Conservation (phyloP, 1,139 yeast genomes). For the Sugiyamaella grinbergsii region DNA sequence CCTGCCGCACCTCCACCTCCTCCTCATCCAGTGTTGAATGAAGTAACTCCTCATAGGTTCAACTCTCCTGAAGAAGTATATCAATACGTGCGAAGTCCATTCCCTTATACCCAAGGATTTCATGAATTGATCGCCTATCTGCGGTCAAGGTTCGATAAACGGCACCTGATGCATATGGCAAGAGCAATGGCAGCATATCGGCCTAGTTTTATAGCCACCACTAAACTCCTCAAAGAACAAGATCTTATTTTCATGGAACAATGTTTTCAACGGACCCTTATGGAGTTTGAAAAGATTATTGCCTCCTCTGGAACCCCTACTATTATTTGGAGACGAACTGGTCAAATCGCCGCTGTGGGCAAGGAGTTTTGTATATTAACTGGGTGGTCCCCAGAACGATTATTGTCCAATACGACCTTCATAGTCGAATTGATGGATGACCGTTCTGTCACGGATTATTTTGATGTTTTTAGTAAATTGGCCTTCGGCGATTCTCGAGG, state of each 20-base stretch:
- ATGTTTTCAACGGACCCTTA: conserved; percentile 84
- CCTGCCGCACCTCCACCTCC: conserved; percentile 2
- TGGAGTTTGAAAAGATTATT: conserved; percentile 83
- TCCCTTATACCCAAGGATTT: conserved; percentile 86
- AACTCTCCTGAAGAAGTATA: conserved; percentile 38
- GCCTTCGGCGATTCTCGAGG: conserved; percentile 94
- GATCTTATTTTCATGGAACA: conserved; percentile 94
- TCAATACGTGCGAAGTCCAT: conserved; percentile 53
- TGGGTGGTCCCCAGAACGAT: conserved; percentile 78
- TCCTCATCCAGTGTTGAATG: background rate
- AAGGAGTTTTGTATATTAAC: conserved; percentile 86
- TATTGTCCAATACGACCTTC: conserved; percentile 58
- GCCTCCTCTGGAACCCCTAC: conserved; percentile 90
- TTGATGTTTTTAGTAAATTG: conserved; percentile 77
- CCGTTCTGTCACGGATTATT: conserved; percentile 80
- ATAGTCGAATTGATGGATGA: conserved; percentile 91
- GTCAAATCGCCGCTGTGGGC: conserved; percentile 91
- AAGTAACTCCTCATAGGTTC: conserved; percentile 12
- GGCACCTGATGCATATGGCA: conserved; percentile 79
- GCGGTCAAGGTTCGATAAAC: conserved; percentile 67
- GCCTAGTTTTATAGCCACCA: conserved; percentile 91
- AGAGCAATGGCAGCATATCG: conserved; percentile 86
- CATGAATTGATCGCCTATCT: conserved; percentile 79
- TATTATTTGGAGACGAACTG: conserved; percentile 91
- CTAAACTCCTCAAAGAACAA: conserved; percentile 82